Percentiles rank a stretch among this genome's conserved stretches.
These are phyloP conservation scores for Anisodus acutangulus DNA, from an alignment of 257 asterid species.

Conservation along the genomic window DNA sequence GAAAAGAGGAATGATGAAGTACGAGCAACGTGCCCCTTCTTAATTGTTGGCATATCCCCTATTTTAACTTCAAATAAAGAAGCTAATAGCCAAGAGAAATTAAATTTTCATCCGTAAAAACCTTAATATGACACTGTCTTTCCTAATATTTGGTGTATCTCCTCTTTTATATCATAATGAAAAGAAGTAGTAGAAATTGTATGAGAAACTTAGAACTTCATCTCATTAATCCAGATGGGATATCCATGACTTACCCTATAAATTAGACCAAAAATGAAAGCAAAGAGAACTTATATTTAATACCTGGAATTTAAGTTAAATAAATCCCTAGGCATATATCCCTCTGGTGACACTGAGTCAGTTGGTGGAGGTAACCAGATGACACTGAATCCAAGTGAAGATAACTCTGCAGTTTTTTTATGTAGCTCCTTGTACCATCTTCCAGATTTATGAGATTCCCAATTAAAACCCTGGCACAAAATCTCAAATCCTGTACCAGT, in stretches of 20 bases:
- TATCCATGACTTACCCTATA: background rate
- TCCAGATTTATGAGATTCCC: conserved; percentile 98
- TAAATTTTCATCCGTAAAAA: background rate
- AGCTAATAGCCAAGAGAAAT: background rate
- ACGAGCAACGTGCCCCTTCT: background rate
- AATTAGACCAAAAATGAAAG: conserved; percentile 13
- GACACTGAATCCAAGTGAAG: conserved; percentile 84
- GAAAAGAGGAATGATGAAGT: background rate
- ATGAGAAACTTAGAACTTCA: conserved; percentile 11
- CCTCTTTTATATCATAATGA: background rate
- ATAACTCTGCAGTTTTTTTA: conserved; percentile 68
- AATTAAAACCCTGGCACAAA: conserved; percentile 91
- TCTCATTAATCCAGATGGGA: background rate
- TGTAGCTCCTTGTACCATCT: conserved; percentile 82
- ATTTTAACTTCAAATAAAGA: conserved; percentile 6
- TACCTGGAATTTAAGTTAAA: conserved; percentile 96
- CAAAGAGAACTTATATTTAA: background rate
- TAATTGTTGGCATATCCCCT: conserved; percentile 18
- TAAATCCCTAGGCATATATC: conserved; percentile 95
- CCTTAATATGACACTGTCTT: background rate
- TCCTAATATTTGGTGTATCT: background rate
- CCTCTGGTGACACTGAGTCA: conserved; percentile 96
- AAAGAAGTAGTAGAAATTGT: background rate
- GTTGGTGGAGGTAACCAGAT: conserved; percentile 99
- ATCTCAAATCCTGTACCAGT: conserved; percentile 91